Conservation (phyloP, 23 red algal species). For the Agarophyton chilense region DNA sequence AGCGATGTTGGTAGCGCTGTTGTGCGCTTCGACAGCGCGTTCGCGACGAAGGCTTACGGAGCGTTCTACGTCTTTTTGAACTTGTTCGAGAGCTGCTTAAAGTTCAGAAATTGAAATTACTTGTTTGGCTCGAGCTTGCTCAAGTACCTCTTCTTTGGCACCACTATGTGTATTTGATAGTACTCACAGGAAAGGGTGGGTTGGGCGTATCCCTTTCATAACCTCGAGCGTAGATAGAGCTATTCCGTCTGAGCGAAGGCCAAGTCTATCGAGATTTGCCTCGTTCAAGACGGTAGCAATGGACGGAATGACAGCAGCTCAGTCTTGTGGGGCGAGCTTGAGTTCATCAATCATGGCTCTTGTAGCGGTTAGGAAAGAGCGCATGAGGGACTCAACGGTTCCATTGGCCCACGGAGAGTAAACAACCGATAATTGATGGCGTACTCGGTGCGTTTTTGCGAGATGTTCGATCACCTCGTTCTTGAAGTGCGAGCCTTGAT, state of each 20-base stretch:
- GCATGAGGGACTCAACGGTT: slow-evolving; percentile 12
- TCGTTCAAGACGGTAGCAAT: neutral
- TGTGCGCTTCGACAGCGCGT: too few relatives aligned
- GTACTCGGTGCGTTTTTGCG: neutral
- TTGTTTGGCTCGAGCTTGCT: too few relatives aligned
- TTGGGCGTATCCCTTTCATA: neutral
- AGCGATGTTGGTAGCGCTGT: too few relatives aligned
- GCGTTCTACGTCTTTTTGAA: too few relatives aligned
- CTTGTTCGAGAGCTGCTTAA: too few relatives aligned
- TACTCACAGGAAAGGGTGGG: too few relatives aligned
- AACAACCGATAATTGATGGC: neutral
- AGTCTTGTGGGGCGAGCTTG: slow-evolving; percentile 9
- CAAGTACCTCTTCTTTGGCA: too few relatives aligned
- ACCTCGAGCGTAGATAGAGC: neutral
- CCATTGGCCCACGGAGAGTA: slow-evolving; percentile 32
- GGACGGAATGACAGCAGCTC: neutral
- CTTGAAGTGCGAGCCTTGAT: slow-evolving; percentile 32
- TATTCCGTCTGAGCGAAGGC: neutral
- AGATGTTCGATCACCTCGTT: neutral
- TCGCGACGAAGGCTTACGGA: too few relatives aligned
- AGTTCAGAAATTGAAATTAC: too few relatives aligned
- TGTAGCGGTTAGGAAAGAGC: slow-evolving; percentile 9
- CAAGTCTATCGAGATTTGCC: neutral
- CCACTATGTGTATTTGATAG: too few relatives aligned
- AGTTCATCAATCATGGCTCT: slow-evolving; percentile 9